phyloP scores from a whole-genome alignment of 176 grass and related monocot species.

The Olyra latifolia region DNA sequence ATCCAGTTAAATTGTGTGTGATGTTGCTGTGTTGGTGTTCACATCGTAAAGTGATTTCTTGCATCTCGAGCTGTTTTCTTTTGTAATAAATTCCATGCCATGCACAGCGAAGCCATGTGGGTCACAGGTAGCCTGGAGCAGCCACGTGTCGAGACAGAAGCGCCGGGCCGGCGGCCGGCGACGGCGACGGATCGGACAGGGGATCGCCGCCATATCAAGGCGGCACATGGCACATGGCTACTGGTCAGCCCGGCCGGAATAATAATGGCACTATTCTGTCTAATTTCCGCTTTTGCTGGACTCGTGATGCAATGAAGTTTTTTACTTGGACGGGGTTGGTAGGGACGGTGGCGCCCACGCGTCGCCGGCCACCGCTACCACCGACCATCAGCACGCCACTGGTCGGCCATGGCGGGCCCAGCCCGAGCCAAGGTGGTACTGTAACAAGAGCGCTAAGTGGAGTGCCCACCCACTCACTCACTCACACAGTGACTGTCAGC shows the following conservation, averaged over 20 bases:
- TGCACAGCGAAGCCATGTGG: slow-evolving; percentile 16
- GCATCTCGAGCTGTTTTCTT: background rate
- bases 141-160: slow-evolving; percentile 15
- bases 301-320: background rate
- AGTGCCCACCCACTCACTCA: background rate
- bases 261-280: background rate
- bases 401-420: background rate
- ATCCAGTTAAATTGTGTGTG: background rate
- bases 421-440: background rate
- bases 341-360: slow-evolving; percentile 36
- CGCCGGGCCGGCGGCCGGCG: background rate
- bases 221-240: slow-evolving; percentile 39
- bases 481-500: background rate
- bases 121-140: background rate
- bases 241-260: background rate
- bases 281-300: background rate
- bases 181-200: background rate
- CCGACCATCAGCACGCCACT: background rate
- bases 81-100: background rate
- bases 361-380: slow-evolving; percentile 27
- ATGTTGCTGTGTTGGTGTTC: background rate
- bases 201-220: background rate
- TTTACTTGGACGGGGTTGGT: background rate
- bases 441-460: background rate
- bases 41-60: background rate